Evolutionary conservation across 192 early-diverging fungal genomes (phyloP).

Genomic region (Backusella westeae): DNA sequence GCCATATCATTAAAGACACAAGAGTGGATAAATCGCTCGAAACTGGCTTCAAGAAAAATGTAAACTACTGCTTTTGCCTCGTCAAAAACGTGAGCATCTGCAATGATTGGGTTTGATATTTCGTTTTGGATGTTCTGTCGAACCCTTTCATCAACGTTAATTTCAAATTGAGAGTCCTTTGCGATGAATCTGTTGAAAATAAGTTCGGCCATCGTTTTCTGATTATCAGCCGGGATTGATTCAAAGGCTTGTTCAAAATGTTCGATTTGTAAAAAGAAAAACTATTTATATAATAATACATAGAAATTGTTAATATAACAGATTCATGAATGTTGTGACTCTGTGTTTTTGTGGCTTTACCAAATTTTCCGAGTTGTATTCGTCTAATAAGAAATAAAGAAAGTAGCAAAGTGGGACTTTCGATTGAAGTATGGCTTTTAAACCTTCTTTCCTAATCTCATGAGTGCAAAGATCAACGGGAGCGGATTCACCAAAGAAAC

Average conservation of each 20-base stretch:
- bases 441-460: conserved; percentile 44
- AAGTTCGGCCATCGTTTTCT: conserved; percentile 28
- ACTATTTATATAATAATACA: conserved; percentile 26
- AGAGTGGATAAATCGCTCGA: conserved; percentile 30
- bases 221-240: background rate
- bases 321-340: background rate
- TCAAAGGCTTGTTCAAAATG: conserved; percentile 34
- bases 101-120: conserved; percentile 12
- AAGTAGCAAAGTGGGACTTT: conserved; percentile 54
- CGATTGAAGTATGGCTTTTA: conserved; percentile 46
- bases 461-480: conserved; percentile 45
- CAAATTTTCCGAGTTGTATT: conserved; percentile 49
- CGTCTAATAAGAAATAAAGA: conserved; percentile 47
- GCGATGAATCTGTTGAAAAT: conserved; percentile 47
- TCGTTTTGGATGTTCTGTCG: conserved; percentile 10
- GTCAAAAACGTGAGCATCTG: conserved; percentile 16
- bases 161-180: conserved; percentile 45
- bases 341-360: conserved; percentile 16
- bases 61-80: conserved; percentile 38
- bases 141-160: conserved; percentile 49
- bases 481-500: conserved; percentile 46
- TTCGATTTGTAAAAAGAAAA: conserved; percentile 52
- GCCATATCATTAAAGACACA: conserved; percentile 28
- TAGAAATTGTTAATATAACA: background rate
- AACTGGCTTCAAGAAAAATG: conserved; percentile 39